phyloP scores from a whole-genome alignment of 495 filamentous ascomycete genomes.

The Cryomyces minteri region DNA sequence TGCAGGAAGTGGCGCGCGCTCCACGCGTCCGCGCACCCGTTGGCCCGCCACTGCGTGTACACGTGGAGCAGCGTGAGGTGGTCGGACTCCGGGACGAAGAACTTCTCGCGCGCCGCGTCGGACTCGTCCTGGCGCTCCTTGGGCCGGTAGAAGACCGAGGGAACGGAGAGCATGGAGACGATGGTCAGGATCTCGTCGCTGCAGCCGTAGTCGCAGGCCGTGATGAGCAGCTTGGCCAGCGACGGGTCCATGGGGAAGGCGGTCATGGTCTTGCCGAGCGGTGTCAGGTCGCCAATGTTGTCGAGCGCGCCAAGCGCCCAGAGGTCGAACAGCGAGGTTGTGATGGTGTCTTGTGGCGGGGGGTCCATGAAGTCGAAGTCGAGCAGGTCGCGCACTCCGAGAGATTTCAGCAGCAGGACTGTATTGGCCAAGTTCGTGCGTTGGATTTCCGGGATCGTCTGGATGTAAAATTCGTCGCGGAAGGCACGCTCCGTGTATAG shows the following conservation, averaged over 20 bases:
- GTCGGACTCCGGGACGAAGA: slow-evolving; percentile 95
- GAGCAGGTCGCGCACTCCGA: slow-evolving; percentile 84
- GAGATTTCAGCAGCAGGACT: slow-evolving; percentile 79
- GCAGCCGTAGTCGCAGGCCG: slow-evolving; percentile 68
- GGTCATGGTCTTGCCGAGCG: slow-evolving; percentile 81
- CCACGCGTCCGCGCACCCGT: slow-evolving; percentile 82
- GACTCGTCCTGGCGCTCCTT: slow-evolving; percentile 96
- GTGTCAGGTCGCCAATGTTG: slow-evolving; percentile 83
- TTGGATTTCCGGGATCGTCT: slow-evolving; percentile 97
- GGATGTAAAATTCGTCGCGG: slow-evolving; percentile 91
- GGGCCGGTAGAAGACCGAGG: slow-evolving; percentile 91
- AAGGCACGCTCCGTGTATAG: slow-evolving; percentile 90
- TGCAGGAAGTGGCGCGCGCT: slow-evolving; percentile 86
- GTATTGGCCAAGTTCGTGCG: slow-evolving; percentile 91
- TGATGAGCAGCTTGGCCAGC: slow-evolving; percentile 87
- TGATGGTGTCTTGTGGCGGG: slow-evolving; percentile 94
- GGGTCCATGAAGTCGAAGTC: slow-evolving; percentile 99
- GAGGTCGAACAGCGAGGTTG: slow-evolving; percentile 90
- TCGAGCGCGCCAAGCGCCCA: slow-evolving; percentile 92
- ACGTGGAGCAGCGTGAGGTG: slow-evolving; percentile 93
- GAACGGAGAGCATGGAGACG: slow-evolving; percentile 94
- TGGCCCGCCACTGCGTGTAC: slow-evolving; percentile 86
- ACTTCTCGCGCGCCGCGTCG: slow-evolving; percentile 92
- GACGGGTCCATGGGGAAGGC: slow-evolving; percentile 95
- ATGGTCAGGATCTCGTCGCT: slow-evolving; percentile 98